A percentile compares a stretch with the other conserved stretches of the same genome.
phyloP scores from a whole-genome alignment of 1,284 basidiomycete genomes.

The Caloboletus inedulis region DNA sequence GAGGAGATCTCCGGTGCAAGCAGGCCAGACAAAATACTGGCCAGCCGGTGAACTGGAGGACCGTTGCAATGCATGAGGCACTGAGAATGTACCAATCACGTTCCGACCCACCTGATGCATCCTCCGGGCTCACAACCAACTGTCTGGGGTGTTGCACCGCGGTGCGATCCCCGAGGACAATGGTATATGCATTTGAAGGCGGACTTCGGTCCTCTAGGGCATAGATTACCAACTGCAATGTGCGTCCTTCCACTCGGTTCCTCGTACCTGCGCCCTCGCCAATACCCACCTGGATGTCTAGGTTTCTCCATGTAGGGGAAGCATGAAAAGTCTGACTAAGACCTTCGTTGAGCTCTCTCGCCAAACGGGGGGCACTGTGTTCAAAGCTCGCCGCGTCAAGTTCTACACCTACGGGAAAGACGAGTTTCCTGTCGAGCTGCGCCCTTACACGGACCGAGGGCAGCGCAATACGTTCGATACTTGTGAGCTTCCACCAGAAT shows the following conservation, averaged over 20 bases:
- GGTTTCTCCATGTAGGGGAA: constrained; percentile 38
- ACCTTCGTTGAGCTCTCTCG: constrained; percentile 23
- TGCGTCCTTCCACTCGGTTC: neutral
- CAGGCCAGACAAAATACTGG: constrained; percentile 43
- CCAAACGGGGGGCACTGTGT: constrained; percentile 6
- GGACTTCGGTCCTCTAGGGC: constrained; percentile 16
- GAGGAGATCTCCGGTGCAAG: constrained; percentile 51
- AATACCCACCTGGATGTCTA: constrained; percentile 36
- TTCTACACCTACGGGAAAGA: constrained; percentile 52
- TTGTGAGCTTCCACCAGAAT: constrained; percentile 87
- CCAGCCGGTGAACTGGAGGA: constrained; percentile 31
- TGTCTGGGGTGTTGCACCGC: constrained; percentile 21
- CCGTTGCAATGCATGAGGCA: constrained; percentile 11
- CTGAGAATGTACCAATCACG: constrained; percentile 1
- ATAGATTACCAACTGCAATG: constrained; percentile 9
- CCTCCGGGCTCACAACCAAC: constrained; percentile 22
- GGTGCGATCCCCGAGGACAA: constrained; percentile 28
- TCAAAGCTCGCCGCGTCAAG: constrained; percentile 37
- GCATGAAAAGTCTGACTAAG: constrained; percentile 17
- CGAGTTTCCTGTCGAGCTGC: constrained; percentile 46
- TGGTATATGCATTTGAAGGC: constrained; percentile 20
- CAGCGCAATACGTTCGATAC: constrained; percentile 75
- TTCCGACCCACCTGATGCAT: constrained; percentile 29
- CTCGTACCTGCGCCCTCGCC: constrained; percentile 28
- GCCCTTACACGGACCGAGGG: constrained; percentile 61